Evolutionary conservation across 352 stramenopile species (phyloP), one percentile per base, ranked within the genome.

Genomic region (Globisporangium echinulatum): DNA sequence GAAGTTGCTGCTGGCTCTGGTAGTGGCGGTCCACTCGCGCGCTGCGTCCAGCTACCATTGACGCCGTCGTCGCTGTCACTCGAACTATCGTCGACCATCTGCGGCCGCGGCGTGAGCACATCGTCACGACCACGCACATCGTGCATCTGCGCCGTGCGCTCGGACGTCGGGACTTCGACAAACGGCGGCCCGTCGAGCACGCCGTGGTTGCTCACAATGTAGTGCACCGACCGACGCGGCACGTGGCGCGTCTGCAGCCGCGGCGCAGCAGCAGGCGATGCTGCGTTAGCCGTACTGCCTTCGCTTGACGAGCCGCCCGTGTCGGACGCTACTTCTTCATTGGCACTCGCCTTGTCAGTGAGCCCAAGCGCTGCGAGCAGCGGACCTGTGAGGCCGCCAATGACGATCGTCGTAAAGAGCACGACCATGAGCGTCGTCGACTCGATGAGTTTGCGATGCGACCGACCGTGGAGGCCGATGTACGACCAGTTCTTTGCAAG

Each of bases 401-500:
- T 75, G 25, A 90, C 75, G 48, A 94, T 85, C 7, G 85, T 94
- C 17, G 85, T 94, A 56, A 94, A 92, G 7, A 94, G 76, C 38
- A 94, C 85, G 48, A 94, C 81, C 69, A 92, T 86, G 48, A 94
- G 66, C 56, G 85, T 92, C n/a, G 85, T 94, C 25, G 82, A 92
- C 58, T 92, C 85, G 47, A 94, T 88, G 5, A 94, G 67, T 49
- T 87, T 87, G 19, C 79, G 82, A 56, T 94, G 85, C 7, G 80
- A 91, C 13, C 61, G 65, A 25, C 82, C 79, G 48, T 86, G 59
- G 48, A 87, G 64, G 8, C 82, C 83, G 58, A 90, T 69, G 61
- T 92, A 92, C 47, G 77, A 84, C 85, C 85, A 94, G 54, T 82
- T 92, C 67, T 92, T 92, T 19, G 84, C 85, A 37, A 96, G 77